phyloP scores from a whole-genome alignment of 169 alveolate species.

The Babesia gibsoni region DNA sequence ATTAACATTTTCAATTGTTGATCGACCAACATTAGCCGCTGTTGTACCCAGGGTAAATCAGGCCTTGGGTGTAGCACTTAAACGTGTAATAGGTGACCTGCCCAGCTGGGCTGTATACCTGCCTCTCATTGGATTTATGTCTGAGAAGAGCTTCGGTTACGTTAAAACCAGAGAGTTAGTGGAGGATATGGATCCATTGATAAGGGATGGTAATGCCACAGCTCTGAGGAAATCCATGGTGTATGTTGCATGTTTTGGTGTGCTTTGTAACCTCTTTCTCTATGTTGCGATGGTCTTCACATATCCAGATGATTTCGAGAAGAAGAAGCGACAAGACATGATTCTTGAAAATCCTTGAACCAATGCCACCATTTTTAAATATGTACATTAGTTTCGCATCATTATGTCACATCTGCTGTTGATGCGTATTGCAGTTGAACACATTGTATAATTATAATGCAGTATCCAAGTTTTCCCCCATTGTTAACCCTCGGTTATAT shows the following conservation, averaged over 20 bases:
- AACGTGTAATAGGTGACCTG: conserved; percentile 83
- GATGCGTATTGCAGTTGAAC: too few species aligned
- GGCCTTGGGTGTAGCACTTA: conserved; percentile 82
- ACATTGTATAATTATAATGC: too few species aligned
- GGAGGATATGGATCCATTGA: not conserved
- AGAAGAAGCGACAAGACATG: not conserved
- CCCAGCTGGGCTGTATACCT: conserved; percentile 83
- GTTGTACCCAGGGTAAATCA: conserved; percentile 85
- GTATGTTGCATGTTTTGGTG: not conserved
- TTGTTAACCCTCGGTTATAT: too few species aligned
- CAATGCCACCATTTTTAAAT: too few species aligned
- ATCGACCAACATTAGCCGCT: conserved; percentile 85
- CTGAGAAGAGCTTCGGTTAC: conserved; percentile 82
- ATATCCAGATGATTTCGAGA: conserved; percentile 1
- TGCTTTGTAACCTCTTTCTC: not conserved
- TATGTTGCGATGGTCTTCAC: conserved; percentile 19
- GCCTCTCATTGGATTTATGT: conserved; percentile 83
- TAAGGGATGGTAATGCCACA: not conserved
- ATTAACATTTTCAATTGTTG: conserved; percentile 87
- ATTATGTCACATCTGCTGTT: too few species aligned
- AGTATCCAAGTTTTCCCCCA: too few species aligned
- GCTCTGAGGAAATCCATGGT: conserved; percentile 23
- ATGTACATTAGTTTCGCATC: too few species aligned
- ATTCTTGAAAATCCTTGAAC: too few species aligned
- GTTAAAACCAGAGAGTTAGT: not conserved